Conservation (phyloP, 495 filamentous ascomycete species). For the Lasiosphaeris hirsuta region DNA sequence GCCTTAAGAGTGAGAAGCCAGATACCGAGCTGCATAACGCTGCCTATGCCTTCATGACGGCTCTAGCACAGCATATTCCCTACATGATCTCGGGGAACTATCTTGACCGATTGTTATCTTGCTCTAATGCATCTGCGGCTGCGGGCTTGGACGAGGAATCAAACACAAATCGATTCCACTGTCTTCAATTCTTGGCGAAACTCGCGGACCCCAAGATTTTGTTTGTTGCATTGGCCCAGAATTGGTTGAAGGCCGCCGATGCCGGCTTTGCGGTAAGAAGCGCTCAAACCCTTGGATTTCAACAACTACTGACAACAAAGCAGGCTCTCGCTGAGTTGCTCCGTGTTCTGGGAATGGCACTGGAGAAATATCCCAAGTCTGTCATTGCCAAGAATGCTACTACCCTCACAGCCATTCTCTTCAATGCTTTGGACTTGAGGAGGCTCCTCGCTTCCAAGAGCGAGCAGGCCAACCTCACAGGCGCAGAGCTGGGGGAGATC, state of each 20-base stretch:
- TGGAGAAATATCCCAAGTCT: conserved; percentile 74
- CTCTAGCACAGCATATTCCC: conserved; percentile 75
- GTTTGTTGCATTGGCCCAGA: conserved; percentile 65
- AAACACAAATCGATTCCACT: conserved; percentile 61
- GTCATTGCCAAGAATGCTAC: conserved; percentile 65
- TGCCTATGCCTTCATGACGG: conserved; percentile 69
- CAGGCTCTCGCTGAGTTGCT: conserved; percentile 66
- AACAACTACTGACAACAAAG: conserved; percentile 24
- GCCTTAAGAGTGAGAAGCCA: conserved; percentile 49
- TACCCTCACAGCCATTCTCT: conserved; percentile 65
- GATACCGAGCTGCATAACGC: conserved; percentile 72
- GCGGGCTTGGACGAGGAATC: conserved; percentile 52
- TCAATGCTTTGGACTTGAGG: conserved; percentile 69
- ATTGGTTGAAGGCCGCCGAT: conserved; percentile 60
- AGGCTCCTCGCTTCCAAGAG: conserved; percentile 40
- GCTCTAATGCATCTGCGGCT: conserved; percentile 67
- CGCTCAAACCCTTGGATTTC: not conserved
- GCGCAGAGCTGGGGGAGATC: conserved; percentile 38
- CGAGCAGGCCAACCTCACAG: conserved; percentile 17
- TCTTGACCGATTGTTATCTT: conserved; percentile 62
- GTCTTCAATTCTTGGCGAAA: conserved; percentile 67
- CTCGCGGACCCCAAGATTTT: conserved; percentile 64
- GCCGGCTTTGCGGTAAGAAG: conserved; percentile 56
- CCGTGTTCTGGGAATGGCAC: conserved; percentile 58
- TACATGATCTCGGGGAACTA: conserved; percentile 77